Evolutionary conservation across 2,329 filamentous ascomycete genomes (phyloP).

Genomic region (Fusarium oxysporum): DNA sequence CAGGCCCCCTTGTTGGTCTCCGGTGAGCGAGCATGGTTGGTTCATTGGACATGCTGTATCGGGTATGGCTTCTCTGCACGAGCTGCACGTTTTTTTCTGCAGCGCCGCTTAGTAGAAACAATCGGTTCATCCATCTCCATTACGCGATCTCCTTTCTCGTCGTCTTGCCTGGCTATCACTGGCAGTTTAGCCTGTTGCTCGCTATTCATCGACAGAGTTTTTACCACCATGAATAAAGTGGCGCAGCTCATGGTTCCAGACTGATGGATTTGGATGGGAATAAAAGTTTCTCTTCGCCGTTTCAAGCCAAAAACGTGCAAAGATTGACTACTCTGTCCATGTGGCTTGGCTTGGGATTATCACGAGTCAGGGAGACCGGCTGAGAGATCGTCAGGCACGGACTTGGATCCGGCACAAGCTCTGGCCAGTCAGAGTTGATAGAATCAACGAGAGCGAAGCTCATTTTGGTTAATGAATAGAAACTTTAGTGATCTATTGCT

Average conservation of each 20-base stretch:
- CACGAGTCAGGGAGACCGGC: constrained; percentile 39
- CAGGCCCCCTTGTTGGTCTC: constrained; percentile 16
- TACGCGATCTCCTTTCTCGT: constrained; percentile 39
- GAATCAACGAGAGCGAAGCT: constrained; percentile 20
- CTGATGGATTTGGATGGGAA: not conserved
- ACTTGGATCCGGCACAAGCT: constrained; percentile 30
- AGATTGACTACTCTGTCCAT: not conserved
- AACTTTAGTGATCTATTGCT: constrained; percentile 15
- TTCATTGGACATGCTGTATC: constrained; percentile 43
- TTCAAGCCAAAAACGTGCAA: constrained; percentile 14
- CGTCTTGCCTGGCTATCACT: constrained; percentile 17
- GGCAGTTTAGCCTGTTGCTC: constrained; percentile 14
- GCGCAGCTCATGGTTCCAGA: constrained; percentile 8
- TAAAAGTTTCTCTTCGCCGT: constrained; percentile 6
- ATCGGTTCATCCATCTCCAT: constrained; percentile 8
- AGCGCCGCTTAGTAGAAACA: constrained; percentile 11
- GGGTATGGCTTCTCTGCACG: constrained; percentile 39
- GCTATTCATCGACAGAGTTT: constrained; percentile 1
- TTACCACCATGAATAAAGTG: not conserved
- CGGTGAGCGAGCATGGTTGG: constrained; percentile 39
- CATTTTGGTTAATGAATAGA: constrained; percentile 30
- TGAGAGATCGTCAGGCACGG: constrained; percentile 45
- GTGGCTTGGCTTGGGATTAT: constrained; percentile 16
- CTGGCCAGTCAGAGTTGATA: constrained; percentile 16
- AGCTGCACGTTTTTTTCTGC: constrained; percentile 14